phyloP scores from a whole-genome alignment of 345 rosid genomes.

The Syzygium grande region DNA sequence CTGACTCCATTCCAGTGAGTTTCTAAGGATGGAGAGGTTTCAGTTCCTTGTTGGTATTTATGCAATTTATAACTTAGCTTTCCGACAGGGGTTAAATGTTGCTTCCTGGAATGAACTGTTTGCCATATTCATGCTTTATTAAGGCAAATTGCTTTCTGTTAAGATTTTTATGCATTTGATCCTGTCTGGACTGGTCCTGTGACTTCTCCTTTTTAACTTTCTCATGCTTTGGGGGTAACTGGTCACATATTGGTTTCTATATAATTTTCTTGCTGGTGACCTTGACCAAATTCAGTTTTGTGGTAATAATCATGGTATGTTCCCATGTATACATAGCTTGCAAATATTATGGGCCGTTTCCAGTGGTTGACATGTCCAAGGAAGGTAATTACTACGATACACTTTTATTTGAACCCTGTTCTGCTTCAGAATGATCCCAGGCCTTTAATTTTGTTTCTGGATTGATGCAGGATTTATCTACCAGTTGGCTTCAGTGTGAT shows the following conservation, averaged over 20 bases:
- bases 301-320: not conserved
- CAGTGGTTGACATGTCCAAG: conserved; percentile 97
- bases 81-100: not conserved
- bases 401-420: not conserved
- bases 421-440: not conserved
- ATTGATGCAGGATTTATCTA: conserved; percentile 65
- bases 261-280: not conserved
- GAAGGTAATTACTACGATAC: conserved; percentile 44
- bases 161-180: not conserved
- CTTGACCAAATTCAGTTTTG: not conserved
- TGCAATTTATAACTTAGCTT: not conserved
- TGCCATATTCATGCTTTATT: not conserved
- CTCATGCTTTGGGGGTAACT: not conserved
- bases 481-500: conserved; percentile 94
- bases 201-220: not conserved
- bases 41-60: not conserved
- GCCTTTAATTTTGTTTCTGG: not conserved
- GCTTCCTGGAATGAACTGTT: not conserved
- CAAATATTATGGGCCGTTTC: conserved; percentile 79
- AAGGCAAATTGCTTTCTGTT: not conserved
- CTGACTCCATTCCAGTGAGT: not conserved
- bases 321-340: conserved; percentile 50
- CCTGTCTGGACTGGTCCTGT: not conserved
- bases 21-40: not conserved
- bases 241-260: not conserved